Evolutionary conservation across 2,329 filamentous ascomycete genomes (phyloP).

Genomic region (Harringtonia lauricola): DNA sequence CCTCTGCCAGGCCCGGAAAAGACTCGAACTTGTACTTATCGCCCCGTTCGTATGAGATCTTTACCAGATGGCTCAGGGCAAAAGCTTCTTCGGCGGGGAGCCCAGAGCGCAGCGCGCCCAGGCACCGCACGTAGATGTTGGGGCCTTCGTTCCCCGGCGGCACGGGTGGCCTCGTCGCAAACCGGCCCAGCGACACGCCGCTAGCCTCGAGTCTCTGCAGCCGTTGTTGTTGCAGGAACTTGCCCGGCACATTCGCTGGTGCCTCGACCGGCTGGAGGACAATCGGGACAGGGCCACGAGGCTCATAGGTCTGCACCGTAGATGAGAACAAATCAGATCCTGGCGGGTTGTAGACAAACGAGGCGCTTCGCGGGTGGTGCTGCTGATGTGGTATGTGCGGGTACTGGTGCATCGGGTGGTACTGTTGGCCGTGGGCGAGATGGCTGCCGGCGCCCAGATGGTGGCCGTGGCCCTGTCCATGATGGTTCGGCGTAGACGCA

Average conservation of each 20-base stretch:
- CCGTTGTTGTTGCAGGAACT: constrained; percentile 51
- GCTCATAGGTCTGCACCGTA: constrained; percentile 59
- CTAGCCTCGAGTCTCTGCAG: constrained; percentile 24
- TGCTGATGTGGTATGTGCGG: constrained; percentile 4
- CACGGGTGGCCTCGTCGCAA: constrained; percentile 35
- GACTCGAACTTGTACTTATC: constrained; percentile 95
- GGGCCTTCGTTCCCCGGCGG: constrained; percentile 58
- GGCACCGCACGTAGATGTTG: constrained; percentile 83
- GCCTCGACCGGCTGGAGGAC: constrained; percentile 65
- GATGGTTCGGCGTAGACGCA: constrained; percentile 14
- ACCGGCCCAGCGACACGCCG: constrained; percentile 37
- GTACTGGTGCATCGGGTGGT: constrained; percentile 8
- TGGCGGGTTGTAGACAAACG: constrained; percentile 38
- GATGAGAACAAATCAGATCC: constrained; percentile 46
- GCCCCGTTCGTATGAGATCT: constrained; percentile 87
- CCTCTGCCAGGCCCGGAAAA: constrained; percentile 80
- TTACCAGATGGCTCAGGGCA: constrained; percentile 83
- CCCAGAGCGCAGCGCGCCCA: constrained; percentile 71
- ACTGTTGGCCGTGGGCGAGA: constrained; percentile 15
- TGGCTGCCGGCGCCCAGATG: constrained; percentile 13
- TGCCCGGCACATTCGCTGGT: constrained; percentile 59
- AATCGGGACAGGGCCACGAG: constrained; percentile 45
- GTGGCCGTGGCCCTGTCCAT: constrained; percentile 4
- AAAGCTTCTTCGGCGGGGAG: constrained; percentile 81
- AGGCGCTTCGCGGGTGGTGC: constrained; percentile 27